Conservation (phyloP, 2,329 filamentous ascomycete species). For the Alternaria sp. region DNA sequence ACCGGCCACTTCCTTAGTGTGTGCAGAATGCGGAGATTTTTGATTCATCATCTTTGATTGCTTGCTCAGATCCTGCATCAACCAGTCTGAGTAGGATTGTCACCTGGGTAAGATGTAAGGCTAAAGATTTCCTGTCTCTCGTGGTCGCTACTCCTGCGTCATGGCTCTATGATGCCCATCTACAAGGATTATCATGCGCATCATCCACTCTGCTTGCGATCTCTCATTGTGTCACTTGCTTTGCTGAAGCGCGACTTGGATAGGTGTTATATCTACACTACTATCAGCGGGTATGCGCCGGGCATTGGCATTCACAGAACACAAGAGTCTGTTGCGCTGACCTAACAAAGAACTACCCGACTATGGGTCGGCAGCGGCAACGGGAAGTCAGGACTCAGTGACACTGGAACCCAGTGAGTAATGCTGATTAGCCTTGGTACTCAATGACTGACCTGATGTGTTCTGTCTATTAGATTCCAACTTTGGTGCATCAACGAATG, state of each 20-base stretch:
- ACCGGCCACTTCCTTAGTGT: conserved; percentile 33
- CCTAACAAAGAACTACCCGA: conserved; percentile 26
- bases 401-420: conserved; percentile 32
- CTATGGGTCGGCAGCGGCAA: conserved; percentile 13
- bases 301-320: conserved; percentile 11
- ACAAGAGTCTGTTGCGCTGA: conserved; percentile 24
- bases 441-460: conserved; percentile 1
- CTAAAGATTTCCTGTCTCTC: conserved; percentile 23
- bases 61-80: conserved; percentile 26
- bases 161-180: conserved; percentile 17
- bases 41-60: conserved; percentile 37
- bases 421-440: no score
- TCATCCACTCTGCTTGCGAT: conserved; percentile 13
- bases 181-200: conserved; percentile 25
- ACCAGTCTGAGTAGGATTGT: conserved; percentile 22
- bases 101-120: conserved; percentile 32
- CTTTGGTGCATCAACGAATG: conserved; percentile 15
- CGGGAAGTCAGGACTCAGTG: conserved; percentile 23
- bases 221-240: conserved; percentile 30
- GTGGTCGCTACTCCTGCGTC: conserved; percentile 18
- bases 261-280: conserved; percentile 26
- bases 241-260: conserved; percentile 33
- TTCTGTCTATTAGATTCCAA: conserved; percentile 7
- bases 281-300: conserved; percentile 35
- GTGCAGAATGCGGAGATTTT: conserved; percentile 35